A percentile compares a stretch with the other conserved stretches of the same genome.
Evolutionary conservation across 371 early-diverging fungal species (phyloP).

Genomic region (Rhizopus stolonifer): DNA sequence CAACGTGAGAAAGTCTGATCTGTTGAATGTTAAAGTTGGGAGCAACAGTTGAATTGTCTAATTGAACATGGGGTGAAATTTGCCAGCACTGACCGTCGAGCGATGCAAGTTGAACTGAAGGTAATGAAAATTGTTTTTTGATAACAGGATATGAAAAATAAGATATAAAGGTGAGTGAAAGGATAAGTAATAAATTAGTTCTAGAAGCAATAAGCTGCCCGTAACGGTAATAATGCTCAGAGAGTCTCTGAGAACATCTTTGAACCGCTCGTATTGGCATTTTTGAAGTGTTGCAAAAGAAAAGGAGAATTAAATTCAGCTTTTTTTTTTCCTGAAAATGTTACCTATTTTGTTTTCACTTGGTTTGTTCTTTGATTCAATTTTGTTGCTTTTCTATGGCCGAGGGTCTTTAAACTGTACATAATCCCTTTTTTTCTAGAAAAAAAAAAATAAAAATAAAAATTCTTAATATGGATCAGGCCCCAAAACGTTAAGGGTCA

Average conservation of each 20-base stretch:
- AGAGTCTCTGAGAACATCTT: slow-evolving; percentile 14
- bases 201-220: slow-evolving; percentile 22
- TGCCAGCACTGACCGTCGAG: slow-evolving; percentile 37
- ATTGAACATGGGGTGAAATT: slow-evolving; percentile 33
- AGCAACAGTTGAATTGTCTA: slow-evolving; percentile 13
- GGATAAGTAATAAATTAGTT: slow-evolving; percentile 21
- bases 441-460: too few species aligned
- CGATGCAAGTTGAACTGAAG: slow-evolving; percentile 12
- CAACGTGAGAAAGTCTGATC: slow-evolving; percentile 28
- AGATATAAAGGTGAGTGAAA: slow-evolving; percentile 23
- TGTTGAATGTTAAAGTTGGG: slow-evolving; percentile 35
- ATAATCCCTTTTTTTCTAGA: too few species aligned
- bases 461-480: too few species aligned
- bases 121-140: slow-evolving; percentile 12
- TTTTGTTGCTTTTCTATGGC: too few species aligned
- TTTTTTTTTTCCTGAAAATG: slow-evolving; percentile 1
- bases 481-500: too few species aligned
- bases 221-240: slow-evolving; percentile 24
- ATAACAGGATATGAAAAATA: slow-evolving; percentile 25
- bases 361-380: too few species aligned
- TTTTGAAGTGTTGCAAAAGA: not conserved
- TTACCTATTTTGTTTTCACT: not conserved
- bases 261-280: slow-evolving; percentile 21
- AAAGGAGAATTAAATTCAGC: not conserved
- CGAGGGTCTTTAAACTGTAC: too few species aligned